phyloP scores from a whole-genome alignment of 208 protist genomes.

The Trypanosoma caninum region DNA sequence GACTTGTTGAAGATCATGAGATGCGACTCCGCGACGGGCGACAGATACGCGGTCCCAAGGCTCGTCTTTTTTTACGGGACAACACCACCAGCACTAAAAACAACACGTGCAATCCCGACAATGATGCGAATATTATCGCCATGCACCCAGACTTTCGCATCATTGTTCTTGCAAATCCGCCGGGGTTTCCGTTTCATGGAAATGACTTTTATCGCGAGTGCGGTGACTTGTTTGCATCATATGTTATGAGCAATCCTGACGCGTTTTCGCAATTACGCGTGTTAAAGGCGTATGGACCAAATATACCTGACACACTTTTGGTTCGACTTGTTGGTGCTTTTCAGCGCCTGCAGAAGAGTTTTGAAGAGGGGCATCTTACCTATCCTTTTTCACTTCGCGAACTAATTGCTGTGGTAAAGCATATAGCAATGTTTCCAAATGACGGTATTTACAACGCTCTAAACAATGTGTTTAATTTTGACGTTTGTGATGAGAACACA shows the following conservation, averaged over 20 bases:
- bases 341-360: conserved; percentile 57
- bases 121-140: conserved; percentile 24
- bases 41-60: conserved; percentile 45
- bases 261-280: conserved; percentile 75
- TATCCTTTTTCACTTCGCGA: conserved; percentile 93
- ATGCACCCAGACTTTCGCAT: conserved; percentile 84
- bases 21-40: conserved; percentile 82
- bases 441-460: conserved; percentile 80
- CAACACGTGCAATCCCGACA: conserved; percentile 7
- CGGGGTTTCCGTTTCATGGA: conserved; percentile 93
- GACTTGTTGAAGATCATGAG: conserved; percentile 84
- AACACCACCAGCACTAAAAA: background rate
- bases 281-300: conserved; percentile 67
- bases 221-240: conserved; percentile 90
- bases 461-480: conserved; percentile 89
- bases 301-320: conserved; percentile 50
- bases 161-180: conserved; percentile 88
- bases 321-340: conserved; percentile 72
- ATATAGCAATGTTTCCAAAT: conserved; percentile 85
- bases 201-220: conserved; percentile 94
- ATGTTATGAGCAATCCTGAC: conserved; percentile 92
- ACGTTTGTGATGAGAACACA: conserved; percentile 69
- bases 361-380: conserved; percentile 83
- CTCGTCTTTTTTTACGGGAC: conserved; percentile 10
- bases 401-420: conserved; percentile 93